Base-by-base conservation (phyloP, 495 filamentous ascomycete genomes). In the Penicillium steckii region DNA sequence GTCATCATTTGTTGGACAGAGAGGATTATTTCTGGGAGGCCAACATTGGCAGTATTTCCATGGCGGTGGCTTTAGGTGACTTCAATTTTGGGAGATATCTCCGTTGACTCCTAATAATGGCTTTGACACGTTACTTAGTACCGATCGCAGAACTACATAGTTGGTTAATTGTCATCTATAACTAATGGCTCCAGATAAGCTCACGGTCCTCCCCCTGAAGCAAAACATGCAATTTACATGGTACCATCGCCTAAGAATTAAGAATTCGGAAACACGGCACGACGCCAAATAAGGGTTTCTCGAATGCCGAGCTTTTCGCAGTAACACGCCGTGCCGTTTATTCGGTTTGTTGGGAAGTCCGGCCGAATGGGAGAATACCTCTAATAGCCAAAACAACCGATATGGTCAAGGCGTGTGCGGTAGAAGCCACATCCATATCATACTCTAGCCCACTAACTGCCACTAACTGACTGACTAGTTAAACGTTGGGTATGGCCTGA, bases 121-220 rank as follows among this genome's bases (percentile, higher is more conserved):
- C n/a, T n/a, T 17, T 37, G 10, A 15, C 33, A 13, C 13, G n/a
- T 37, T 37, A n/a, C 9, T 4, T 32, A n/a, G n/a, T n/a, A n/a
- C n/a, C n/a, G n/a, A n/a, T 32, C 29, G 29, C n/a, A 15, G 33
- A 37, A 18, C 5, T 27, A 4, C 4, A 27, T 37, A 15, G 33
- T 37, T 15, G 15, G n/a, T 37, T 4, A 3, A 37, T n/a, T n/a
- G n/a, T n/a, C n/a, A n/a, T n/a, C n/a, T n/a, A n/a, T n/a, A n/a
- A n/a, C n/a, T n/a, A n/a, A n/a, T n/a, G n/a, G n/a, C n/a, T n/a
- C 27, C 12, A 13, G 38, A 41, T 19, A 41, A 41, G 21, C 38
- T 41, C 38, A 41, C 21, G 38, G 38, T 41, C 38, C 38, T 41
- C 38, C 38, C 38, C 38, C 38, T 41, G 38, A 41, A 41, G 23